Percentiles rank a stretch among this genome's conserved stretches.
These are phyloP conservation scores for Cordia subcordata DNA, from an alignment of 257 asterid species.

Conservation along the genomic window DNA sequence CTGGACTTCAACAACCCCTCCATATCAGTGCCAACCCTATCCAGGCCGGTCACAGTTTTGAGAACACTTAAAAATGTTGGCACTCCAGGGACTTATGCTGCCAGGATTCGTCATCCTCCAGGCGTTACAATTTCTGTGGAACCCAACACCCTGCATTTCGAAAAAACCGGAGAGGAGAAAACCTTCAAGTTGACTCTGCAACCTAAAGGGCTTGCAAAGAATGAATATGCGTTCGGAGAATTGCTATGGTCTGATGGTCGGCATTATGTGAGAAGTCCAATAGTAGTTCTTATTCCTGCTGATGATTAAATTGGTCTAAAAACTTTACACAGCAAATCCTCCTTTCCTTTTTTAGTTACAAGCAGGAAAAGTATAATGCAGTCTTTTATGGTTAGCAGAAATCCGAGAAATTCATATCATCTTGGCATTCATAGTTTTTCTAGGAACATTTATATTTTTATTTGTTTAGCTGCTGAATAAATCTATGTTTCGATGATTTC, in stretches of 20 bases:
- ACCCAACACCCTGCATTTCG: slow-evolving; percentile 28
- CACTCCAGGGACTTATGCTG: slow-evolving; percentile 28
- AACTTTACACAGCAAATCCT: too few relatives aligned
- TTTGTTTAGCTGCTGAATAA: too few relatives aligned
- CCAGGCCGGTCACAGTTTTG: slow-evolving; percentile 13
- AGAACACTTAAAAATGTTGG: slow-evolving; percentile 61
- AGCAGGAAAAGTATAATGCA: too few relatives aligned
- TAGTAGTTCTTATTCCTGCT: not conserved
- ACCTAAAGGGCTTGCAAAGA: not conserved
- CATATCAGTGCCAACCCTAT: slow-evolving; percentile 20
- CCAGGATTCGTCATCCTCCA: slow-evolving; percentile 26
- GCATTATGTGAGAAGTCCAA: slow-evolving; percentile 26
- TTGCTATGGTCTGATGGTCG: slow-evolving; percentile 48
- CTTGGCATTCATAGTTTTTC: too few relatives aligned
- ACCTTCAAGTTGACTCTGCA: slow-evolving; percentile 27
- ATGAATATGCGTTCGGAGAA: slow-evolving; percentile 28
- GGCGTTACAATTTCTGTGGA: slow-evolving; percentile 28
- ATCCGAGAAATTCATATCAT: too few relatives aligned
- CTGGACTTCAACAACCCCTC: slow-evolving; percentile 55
- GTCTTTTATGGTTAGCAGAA: too few relatives aligned
- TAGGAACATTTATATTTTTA: too few relatives aligned
- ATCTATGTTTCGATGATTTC: too few relatives aligned
- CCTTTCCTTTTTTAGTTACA: too few relatives aligned
- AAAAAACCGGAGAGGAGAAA: slow-evolving; percentile 44
- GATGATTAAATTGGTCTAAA: not conserved